phyloP scores from a whole-genome alignment of 768 basidiomycete species.

The Suillus spraguei region DNA sequence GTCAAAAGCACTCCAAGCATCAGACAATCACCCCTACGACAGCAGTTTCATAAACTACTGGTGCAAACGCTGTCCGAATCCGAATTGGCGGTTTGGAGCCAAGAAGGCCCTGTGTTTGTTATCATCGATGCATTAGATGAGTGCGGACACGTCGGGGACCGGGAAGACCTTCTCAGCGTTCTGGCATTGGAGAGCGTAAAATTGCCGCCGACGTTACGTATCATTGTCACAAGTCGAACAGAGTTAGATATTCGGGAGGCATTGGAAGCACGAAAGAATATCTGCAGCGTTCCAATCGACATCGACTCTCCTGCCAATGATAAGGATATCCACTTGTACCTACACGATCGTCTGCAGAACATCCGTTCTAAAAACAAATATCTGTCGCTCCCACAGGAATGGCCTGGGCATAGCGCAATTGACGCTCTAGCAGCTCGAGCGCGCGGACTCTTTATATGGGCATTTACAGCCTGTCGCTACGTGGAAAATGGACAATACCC shows the following conservation, averaged over 20 bases:
- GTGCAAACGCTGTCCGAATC: slow-evolving; percentile 31
- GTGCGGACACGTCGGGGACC: slow-evolving; percentile 25
- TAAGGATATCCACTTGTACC: slow-evolving; percentile 28
- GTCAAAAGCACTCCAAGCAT: slow-evolving; percentile 32
- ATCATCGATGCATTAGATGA: slow-evolving; percentile 41
- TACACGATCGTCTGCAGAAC: slow-evolving; percentile 27
- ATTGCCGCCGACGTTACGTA: slow-evolving; percentile 28
- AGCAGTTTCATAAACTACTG: slow-evolving; percentile 37
- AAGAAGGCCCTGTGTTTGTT: slow-evolving; percentile 31
- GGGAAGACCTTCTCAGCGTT: slow-evolving; percentile 32
- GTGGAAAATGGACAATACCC: slow-evolving; percentile 34
- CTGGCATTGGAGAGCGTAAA: slow-evolving; percentile 25
- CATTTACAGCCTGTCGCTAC: slow-evolving; percentile 35
- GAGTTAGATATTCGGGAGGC: slow-evolving; percentile 29
- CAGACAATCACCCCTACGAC: slow-evolving; percentile 28
- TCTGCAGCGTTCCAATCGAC: slow-evolving; percentile 26
- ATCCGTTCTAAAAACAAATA: slow-evolving; percentile 31
- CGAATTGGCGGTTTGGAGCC: slow-evolving; percentile 16
- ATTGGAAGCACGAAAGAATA: slow-evolving; percentile 16
- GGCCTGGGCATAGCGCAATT: slow-evolving; percentile 27
- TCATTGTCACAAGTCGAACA: slow-evolving; percentile 36
- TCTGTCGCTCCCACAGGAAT: slow-evolving; percentile 29
- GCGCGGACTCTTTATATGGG: slow-evolving; percentile 37
- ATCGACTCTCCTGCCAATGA: slow-evolving; percentile 28
- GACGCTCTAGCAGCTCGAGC: slow-evolving; percentile 28